Conservation (phyloP, 805 yeast genomes). For the Saccharomycopsis sp. region DNA sequence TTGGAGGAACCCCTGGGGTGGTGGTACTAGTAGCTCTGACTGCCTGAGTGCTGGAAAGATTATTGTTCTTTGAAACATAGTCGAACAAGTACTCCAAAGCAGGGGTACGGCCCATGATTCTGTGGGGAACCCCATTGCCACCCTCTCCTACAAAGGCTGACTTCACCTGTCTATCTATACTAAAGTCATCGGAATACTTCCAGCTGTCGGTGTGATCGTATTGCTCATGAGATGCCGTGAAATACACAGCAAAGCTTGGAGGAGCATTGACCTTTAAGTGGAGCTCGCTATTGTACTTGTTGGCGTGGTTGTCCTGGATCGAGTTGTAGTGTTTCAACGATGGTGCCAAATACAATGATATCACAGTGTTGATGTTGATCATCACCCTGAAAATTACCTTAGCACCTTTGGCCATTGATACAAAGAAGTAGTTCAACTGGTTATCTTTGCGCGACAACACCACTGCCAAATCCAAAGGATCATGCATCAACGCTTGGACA, state of each 20-base stretch:
- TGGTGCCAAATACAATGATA: constrained; percentile 43
- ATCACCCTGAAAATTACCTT: constrained; percentile 68
- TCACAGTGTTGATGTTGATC: constrained; percentile 56
- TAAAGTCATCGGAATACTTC: constrained; percentile 79
- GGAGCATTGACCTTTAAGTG: constrained; percentile 47
- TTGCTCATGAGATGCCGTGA: constrained; percentile 42
- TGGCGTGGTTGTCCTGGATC: constrained; percentile 18
- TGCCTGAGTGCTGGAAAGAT: not conserved
- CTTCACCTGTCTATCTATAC: constrained; percentile 77
- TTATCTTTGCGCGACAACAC: constrained; percentile 61
- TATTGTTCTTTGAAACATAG: not conserved
- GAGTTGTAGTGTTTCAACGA: constrained; percentile 23
- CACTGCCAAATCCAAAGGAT: constrained; percentile 63
- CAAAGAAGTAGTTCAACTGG: constrained; percentile 73
- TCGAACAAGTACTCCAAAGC: constrained; percentile 8
- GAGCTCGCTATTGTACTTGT: constrained; percentile 37
- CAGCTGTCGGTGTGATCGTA: constrained; percentile 54
- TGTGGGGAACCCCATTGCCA: constrained; percentile 18
- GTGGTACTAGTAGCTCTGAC: not conserved
- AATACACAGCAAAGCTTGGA: constrained; percentile 76
- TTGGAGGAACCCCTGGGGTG: not conserved
- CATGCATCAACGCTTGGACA: constrained; percentile 54
- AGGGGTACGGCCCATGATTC: constrained; percentile 17
- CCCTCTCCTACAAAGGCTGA: constrained; percentile 51
- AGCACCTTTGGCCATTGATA: constrained; percentile 61